Evolutionary conservation across 2,329 filamentous ascomycete species (phyloP), one percentile per base, ranked within the genome.

Genomic region (Incumbomyces delicatus): DNA sequence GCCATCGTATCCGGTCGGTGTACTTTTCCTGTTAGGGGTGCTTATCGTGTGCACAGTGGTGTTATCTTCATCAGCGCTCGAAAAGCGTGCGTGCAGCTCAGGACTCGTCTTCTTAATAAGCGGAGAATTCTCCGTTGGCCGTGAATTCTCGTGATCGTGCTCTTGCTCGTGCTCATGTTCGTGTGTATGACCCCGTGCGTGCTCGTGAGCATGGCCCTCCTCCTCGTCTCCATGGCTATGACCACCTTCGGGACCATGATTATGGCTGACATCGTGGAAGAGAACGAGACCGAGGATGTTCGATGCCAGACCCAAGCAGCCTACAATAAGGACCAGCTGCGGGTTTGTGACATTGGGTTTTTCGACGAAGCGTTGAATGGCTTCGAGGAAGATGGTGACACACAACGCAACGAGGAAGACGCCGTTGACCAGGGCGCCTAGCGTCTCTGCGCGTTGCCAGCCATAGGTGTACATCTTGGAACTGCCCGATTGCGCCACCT

Each of bases 371-470:
- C 92, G 84, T 59, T 89, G 87, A 50, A 95, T 77, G 13, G 92
- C 92, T 67, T 98, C 92, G 58, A 98, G 81, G 60, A 96, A 85
- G 66, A 98, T 98, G 42, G 90, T 94, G 47, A 98, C 75, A 69
- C 92, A 98, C 7, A 98, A 78, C 6, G 92, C 92, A 61, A 98
- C 92, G 37, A 98, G 75, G 71, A 98, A 98, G 38, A 96, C 90
- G 56, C 92, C 92, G 60, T 98, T 98, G 68, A 96, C 87, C 58
- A 96, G 82, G 40, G 92, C 92, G 60, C 92, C 92, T 5, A 98
- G 76, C 10, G 94, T 96, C 72, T 98, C 92, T 31, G 92, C 92
- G 57, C 92, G 87, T 72, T 96, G 84, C 86, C 89, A 98, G 48
- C 92, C 92, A 65, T 95, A 98, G 13, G 92, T 95, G 63, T 92